A percentile compares a stretch with the other conserved stretches of the same genome.
Conservation (phyloP, 768 basidiomycete species). For the Suillus spraguei region DNA sequence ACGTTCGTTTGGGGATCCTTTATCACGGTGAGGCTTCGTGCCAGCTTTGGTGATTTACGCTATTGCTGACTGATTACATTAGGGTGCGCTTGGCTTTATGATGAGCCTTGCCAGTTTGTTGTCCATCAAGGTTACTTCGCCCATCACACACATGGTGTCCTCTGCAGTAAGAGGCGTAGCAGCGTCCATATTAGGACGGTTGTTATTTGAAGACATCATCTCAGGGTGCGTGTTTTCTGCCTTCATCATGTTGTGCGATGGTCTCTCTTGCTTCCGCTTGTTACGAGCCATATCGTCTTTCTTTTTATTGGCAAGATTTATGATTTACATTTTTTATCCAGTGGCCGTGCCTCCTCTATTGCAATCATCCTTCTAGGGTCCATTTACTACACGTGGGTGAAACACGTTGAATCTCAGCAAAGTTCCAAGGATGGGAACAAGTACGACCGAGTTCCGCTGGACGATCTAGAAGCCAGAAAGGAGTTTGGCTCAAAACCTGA, state of each 20-base stretch:
- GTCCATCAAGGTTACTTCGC: slow-evolving; percentile 96
- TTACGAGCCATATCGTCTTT: neutral
- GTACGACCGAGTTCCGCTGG: slow-evolving; percentile 67
- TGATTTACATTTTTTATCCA: slow-evolving; percentile 30
- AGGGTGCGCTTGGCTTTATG: slow-evolving; percentile 90
- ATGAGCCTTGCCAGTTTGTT: slow-evolving; percentile 93
- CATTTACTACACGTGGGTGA: slow-evolving; percentile 86
- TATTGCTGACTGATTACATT: slow-evolving; percentile 9
- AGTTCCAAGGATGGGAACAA: slow-evolving; percentile 31
- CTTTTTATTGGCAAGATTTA: neutral
- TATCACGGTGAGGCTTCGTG: slow-evolving; percentile 61
- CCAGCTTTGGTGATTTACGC: neutral
- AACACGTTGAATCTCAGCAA: slow-evolving; percentile 65
- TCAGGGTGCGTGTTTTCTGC: slow-evolving; percentile 56
- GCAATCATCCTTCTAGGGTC: slow-evolving; percentile 82
- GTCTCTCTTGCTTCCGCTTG: neutral
- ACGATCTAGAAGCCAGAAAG: slow-evolving; percentile 61
- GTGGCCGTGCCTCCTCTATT: slow-evolving; percentile 82
- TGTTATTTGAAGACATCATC: slow-evolving; percentile 80
- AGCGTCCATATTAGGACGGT: slow-evolving; percentile 81
- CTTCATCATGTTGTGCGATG: neutral
- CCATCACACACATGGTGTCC: slow-evolving; percentile 97
- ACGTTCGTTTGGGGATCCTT: slow-evolving; percentile 80
- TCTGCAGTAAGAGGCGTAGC: slow-evolving; percentile 95
- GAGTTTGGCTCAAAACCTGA: slow-evolving; percentile 30